Conservation (phyloP, 116 monocot genomes). For the Trichopus zeylanicus region DNA sequence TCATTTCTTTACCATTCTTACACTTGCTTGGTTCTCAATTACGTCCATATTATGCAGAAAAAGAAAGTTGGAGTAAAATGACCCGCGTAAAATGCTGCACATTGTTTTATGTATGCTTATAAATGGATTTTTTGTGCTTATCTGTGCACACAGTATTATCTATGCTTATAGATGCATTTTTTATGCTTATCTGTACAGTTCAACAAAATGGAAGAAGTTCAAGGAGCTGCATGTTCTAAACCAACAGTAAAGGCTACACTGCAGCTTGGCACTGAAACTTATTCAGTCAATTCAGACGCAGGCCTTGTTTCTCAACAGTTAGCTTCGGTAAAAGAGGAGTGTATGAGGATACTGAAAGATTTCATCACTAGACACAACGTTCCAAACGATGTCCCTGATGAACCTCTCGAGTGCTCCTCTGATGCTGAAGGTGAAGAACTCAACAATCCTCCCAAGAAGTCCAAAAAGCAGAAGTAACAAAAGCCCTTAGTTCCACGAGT, state of each 20-base stretch:
- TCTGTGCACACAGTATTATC: too few relatives aligned
- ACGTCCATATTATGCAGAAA: too few relatives aligned
- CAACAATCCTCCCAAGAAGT: conserved; percentile 34
- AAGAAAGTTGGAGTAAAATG: too few relatives aligned
- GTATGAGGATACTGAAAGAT: conserved; percentile 32
- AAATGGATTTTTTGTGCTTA: too few relatives aligned
- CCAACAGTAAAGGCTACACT: conserved; percentile 23
- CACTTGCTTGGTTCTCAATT: too few relatives aligned
- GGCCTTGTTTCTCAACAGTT: conserved; percentile 31
- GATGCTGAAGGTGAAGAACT: conserved; percentile 15
- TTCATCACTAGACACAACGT: conserved; percentile 35
- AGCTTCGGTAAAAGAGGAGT: conserved; percentile 28
- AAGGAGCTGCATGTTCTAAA: neutral
- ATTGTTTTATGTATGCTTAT: too few relatives aligned
- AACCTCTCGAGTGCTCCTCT: conserved; percentile 19
- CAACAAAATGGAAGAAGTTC: conserved; percentile 19
- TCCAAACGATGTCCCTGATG: conserved; percentile 33
- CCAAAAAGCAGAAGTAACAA: conserved; percentile 27
- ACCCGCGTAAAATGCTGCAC: too few relatives aligned
- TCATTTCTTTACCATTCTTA: too few relatives aligned
- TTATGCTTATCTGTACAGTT: too few relatives aligned
- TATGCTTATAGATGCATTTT: too few relatives aligned
- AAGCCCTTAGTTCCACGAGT: too few relatives aligned
- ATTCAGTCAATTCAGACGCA: conserved; percentile 12
- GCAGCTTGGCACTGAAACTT: conserved; percentile 24